phyloP scores from a whole-genome alignment of 2,329 filamentous ascomycete species.

The Neofusicoccum parvum region DNA sequence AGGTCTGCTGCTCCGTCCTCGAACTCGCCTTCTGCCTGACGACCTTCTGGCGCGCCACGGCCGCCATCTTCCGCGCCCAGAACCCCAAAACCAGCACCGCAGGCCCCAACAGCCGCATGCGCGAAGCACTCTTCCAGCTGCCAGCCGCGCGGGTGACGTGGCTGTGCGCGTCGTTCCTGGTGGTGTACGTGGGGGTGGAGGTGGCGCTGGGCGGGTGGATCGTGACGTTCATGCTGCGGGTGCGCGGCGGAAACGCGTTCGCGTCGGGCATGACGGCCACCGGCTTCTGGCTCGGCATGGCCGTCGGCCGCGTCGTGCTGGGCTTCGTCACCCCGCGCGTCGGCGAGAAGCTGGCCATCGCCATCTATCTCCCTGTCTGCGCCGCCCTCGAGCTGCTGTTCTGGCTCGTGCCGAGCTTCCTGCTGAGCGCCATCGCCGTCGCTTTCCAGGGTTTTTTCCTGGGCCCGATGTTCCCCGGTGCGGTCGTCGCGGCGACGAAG shows the following conservation, averaged over 20 bases:
- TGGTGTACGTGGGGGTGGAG: constrained; percentile 79
- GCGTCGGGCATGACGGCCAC: constrained; percentile 74
- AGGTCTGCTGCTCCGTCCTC: constrained; percentile 58
- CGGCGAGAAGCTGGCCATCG: constrained; percentile 66
- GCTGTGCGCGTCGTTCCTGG: constrained; percentile 72
- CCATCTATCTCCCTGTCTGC: constrained; percentile 64
- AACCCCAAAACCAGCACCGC: constrained; percentile 47
- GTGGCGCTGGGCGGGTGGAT: constrained; percentile 80
- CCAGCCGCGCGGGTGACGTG: constrained; percentile 64
- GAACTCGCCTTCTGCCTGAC: constrained; percentile 56
- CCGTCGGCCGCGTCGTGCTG: constrained; percentile 69
- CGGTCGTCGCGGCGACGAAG: constrained; percentile 72
- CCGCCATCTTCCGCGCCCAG: constrained; percentile 56
- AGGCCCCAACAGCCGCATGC: constrained; percentile 52
- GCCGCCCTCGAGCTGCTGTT: constrained; percentile 71
- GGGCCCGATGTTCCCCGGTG: constrained; percentile 76
- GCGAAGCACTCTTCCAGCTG: constrained; percentile 50
- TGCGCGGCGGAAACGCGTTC: constrained; percentile 69
- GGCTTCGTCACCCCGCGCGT: constrained; percentile 75
- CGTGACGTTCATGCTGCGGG: constrained; percentile 81
- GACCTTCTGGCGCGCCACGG: constrained; percentile 68
- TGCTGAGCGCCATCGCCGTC: constrained; percentile 72
- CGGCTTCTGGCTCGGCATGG: constrained; percentile 83
- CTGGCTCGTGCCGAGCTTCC: constrained; percentile 79
- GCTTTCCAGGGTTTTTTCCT: constrained; percentile 76